Percentiles rank a stretch among this genome's conserved stretches.
Evolutionary conservation across 495 filamentous ascomycete genomes (phyloP).

Genomic region (Parmelia sp.): DNA sequence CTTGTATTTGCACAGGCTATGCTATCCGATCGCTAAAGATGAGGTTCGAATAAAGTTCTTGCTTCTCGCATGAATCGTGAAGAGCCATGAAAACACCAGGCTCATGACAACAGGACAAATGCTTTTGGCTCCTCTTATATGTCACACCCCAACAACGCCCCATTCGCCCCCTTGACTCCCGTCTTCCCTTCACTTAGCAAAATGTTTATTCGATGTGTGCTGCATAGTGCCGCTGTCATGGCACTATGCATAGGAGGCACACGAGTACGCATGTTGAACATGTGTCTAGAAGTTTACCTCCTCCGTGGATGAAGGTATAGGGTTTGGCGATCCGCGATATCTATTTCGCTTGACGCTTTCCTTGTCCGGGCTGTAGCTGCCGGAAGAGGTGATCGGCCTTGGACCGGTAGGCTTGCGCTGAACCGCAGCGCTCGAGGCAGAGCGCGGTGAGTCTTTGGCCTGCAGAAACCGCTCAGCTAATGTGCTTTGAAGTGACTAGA

Average conservation of each 20-base stretch:
- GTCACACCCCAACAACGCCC: neutral
- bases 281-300: slow-evolving; percentile 15
- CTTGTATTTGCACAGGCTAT: neutral
- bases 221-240: neutral
- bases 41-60: neutral
- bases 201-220: neutral
- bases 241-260: neutral
- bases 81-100: neutral
- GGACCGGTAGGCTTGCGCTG: slow-evolving; percentile 53
- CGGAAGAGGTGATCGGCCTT: slow-evolving; percentile 44
- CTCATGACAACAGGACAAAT: neutral
- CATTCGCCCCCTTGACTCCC: neutral
- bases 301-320: slow-evolving; percentile 28
- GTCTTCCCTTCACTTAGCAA: neutral
- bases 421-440: slow-evolving; percentile 36
- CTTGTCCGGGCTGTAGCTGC: slow-evolving; percentile 42
- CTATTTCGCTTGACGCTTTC: slow-evolving; percentile 35
- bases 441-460: slow-evolving; percentile 33
- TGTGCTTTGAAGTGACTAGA: neutral
- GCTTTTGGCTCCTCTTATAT: neutral
- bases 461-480: slow-evolving; percentile 11
- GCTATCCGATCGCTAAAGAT: neutral
- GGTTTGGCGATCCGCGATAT: slow-evolving; percentile 45
- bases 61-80: neutral
- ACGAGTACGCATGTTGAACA: neutral